These are phyloP conservation scores for Candida ficus DNA, from an alignment of 805 yeast species.

Conservation along the genomic window DNA sequence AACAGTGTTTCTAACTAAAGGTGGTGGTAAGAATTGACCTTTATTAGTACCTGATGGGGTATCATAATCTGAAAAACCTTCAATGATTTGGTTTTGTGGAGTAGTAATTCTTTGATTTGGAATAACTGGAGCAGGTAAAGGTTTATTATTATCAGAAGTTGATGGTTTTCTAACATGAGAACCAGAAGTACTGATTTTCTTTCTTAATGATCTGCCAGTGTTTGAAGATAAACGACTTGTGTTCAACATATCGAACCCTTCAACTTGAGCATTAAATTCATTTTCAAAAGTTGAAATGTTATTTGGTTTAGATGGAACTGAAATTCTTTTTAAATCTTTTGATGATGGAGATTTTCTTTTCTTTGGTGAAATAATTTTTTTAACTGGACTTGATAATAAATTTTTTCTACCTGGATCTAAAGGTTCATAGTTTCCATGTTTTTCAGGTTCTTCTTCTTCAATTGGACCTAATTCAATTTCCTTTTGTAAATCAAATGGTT, in stretches of 20 bases:
- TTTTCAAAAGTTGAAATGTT: constrained; percentile 16
- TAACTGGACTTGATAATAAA: constrained; percentile 1
- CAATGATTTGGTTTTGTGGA: constrained; percentile 16
- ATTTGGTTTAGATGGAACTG: constrained; percentile 20
- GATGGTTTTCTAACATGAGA: too few species aligned
- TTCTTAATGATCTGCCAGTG: constrained; percentile 2
- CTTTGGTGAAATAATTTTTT: constrained; percentile 3
- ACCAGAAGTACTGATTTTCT: constrained; percentile 1
- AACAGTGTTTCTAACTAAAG: constrained; percentile 11
- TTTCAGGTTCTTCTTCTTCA: too few species aligned
- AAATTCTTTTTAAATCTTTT: constrained; percentile 17
- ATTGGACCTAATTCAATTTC: constrained; percentile 14
- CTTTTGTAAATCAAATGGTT: constrained; percentile 15
- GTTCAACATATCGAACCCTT: neutral
- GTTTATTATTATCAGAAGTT: constrained; percentile 5
- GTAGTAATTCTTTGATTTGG: constrained; percentile 20
- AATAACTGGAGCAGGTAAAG: constrained; percentile 18
- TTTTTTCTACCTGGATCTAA: neutral
- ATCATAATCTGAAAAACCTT: constrained; percentile 2
- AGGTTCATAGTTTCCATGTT: too few species aligned
- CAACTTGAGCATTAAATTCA: constrained; percentile 3
- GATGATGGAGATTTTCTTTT: constrained; percentile 7
- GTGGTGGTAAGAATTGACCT: constrained; percentile 15
- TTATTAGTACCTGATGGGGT: neutral
- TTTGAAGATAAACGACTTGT: constrained; percentile 3